Percentiles rank a stretch among this genome's conserved stretches.
Evolutionary conservation across 495 filamentous ascomycete species (phyloP).

Genomic region (Penicillium egyptiacum): DNA sequence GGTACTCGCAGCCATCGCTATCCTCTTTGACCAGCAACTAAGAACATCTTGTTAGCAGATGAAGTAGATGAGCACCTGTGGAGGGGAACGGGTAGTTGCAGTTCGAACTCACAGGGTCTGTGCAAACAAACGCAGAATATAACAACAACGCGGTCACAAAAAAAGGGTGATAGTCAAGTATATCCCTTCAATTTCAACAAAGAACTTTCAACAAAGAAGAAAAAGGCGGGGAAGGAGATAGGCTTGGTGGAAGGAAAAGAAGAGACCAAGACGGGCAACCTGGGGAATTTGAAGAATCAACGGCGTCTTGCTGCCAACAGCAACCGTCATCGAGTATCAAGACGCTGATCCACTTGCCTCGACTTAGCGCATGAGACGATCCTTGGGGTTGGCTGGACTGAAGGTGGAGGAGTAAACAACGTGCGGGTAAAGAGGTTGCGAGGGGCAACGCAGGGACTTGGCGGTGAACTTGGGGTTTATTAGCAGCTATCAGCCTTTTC

Average conservation of each 20-base stretch:
- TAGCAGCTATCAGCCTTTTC: slow-evolving; percentile 2
- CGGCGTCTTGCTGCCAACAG: slow-evolving; percentile 23
- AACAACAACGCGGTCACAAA: slow-evolving; percentile 23
- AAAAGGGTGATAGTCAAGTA: slow-evolving; percentile 3
- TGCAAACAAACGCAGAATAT: slow-evolving; percentile 22
- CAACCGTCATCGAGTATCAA: slow-evolving; percentile 32
- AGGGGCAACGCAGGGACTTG: slow-evolving; percentile 38
- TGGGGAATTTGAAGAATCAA: slow-evolving; percentile 39
- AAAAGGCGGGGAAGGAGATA: slow-evolving; percentile 24
- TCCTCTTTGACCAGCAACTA: slow-evolving; percentile 40
- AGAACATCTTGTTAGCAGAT: slow-evolving; percentile 21
- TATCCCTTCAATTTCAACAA: slow-evolving; percentile 9
- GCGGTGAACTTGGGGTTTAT: slow-evolving; percentile 24
- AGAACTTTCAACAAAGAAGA: slow-evolving; percentile 18
- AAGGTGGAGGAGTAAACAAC: slow-evolving; percentile 40
- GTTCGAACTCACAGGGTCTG: slow-evolving; percentile 29
- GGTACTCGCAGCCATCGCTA: slow-evolving; percentile 41
- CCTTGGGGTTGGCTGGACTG: slow-evolving; percentile 30
- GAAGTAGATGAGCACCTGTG: background rate
- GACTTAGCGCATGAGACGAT: slow-evolving; percentile 30
- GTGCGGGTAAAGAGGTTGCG: slow-evolving; percentile 38
- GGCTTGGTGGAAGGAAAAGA: slow-evolving; percentile 16
- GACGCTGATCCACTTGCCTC: slow-evolving; percentile 30
- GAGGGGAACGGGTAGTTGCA: slow-evolving; percentile 26
- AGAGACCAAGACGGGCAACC: slow-evolving; percentile 15